These are phyloP conservation scores for Sistotremastrum suecicum DNA, from an alignment of 768 basidiomycete species.

Conservation along the genomic window DNA sequence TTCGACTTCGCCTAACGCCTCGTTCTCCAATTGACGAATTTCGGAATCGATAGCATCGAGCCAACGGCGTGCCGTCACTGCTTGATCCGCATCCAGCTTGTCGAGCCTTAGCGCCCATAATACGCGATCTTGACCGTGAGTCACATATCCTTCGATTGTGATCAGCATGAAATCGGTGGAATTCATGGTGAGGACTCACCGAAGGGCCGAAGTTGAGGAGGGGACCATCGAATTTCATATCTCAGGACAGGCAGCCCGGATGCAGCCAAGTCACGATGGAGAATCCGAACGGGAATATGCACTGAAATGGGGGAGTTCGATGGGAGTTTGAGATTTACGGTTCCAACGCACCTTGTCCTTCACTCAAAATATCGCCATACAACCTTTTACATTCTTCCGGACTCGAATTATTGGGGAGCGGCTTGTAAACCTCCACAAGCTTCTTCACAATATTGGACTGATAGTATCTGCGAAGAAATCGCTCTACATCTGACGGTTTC, in stretches of 20 bases:
- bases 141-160: conserved; percentile 40
- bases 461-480: conserved; percentile 51
- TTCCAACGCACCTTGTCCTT: conserved; percentile 25
- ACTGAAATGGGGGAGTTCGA: no score
- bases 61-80: conserved; percentile 39
- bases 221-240: conserved; percentile 59
- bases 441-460: conserved; percentile 29
- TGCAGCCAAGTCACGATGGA: conserved; percentile 42
- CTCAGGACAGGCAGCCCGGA: conserved; percentile 50
- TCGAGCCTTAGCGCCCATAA: conserved; percentile 49
- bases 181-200: conserved; percentile 24
- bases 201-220: conserved; percentile 38
- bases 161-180: not conserved
- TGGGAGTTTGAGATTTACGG: not conserved
- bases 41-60: conserved; percentile 35
- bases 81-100: conserved; percentile 30
- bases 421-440: conserved; percentile 31
- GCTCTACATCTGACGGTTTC: conserved; percentile 33
- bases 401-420: conserved; percentile 25
- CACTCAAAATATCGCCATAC: conserved; percentile 47
- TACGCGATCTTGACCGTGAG: conserved; percentile 50
- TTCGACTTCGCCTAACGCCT: conserved; percentile 15
- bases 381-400: conserved; percentile 28
- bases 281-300: conserved; percentile 48
- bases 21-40: conserved; percentile 24